phyloP scores from a whole-genome alignment of 176 grass and related monocot genomes.

The Lolium multiflorum region DNA sequence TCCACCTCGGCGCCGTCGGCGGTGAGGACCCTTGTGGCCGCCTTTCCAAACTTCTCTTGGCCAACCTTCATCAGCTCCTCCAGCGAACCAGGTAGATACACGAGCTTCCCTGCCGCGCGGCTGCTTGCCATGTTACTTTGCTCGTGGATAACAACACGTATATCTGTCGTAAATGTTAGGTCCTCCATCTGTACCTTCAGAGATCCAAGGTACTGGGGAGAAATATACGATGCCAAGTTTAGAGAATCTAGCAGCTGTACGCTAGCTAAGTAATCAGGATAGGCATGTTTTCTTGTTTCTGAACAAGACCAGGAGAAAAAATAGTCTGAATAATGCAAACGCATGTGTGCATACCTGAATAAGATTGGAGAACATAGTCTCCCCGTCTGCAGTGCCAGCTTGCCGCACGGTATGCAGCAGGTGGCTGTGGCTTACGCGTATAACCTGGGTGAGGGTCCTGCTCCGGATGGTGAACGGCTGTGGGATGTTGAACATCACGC shows the following conservation, averaged over 20 bases:
- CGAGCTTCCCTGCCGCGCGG: conserved; percentile 33
- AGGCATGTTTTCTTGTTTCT: too few relatives aligned
- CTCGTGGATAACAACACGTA: conserved; percentile 37
- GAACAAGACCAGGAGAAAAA: background rate
- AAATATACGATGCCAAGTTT: too few relatives aligned
- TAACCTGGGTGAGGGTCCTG: conserved; percentile 49
- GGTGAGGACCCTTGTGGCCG: conserved; percentile 38
- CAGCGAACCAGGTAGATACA: conserved; percentile 28
- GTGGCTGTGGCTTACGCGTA: conserved; percentile 51
- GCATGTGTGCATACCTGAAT: conserved; percentile 2
- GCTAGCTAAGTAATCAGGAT: too few relatives aligned
- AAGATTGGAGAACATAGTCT: conserved; percentile 32
- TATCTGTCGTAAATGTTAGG: background rate
- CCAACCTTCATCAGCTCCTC: conserved; percentile 38
- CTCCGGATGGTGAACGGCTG: conserved; percentile 64
- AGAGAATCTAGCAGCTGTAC: too few relatives aligned
- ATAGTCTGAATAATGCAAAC: background rate
- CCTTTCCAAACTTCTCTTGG: conserved; percentile 42
- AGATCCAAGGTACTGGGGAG: conserved; percentile 22
- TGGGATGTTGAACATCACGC: conserved; percentile 58
- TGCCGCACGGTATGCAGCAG: conserved; percentile 39
- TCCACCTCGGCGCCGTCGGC: conserved; percentile 56
- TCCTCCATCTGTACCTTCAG: conserved; percentile 19
- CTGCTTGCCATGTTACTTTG: background rate
- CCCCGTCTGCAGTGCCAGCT: conserved; percentile 39